These are phyloP conservation scores for Paramyrothecium sp. DNA, from an alignment of 2,329 filamentous ascomycete genomes.

Conservation along the genomic window DNA sequence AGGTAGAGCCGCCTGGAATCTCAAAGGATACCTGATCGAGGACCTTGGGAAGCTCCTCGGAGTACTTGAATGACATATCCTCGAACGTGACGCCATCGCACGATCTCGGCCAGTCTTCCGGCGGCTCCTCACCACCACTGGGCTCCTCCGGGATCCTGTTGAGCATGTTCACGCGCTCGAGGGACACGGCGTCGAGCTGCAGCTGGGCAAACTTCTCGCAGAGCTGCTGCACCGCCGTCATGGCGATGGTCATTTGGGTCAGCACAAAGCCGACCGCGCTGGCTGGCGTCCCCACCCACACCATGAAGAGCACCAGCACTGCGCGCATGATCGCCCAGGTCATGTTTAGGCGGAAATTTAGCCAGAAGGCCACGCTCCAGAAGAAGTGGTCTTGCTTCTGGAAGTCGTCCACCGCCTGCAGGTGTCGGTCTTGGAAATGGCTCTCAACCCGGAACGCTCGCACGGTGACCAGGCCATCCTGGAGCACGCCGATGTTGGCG, in stretches of 20 bases:
- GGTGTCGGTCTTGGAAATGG: slow-evolving; percentile 77
- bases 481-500: slow-evolving; percentile 86
- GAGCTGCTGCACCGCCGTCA: slow-evolving; percentile 45
- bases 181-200: slow-evolving; percentile 89
- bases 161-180: slow-evolving; percentile 82
- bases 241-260: slow-evolving; percentile 43
- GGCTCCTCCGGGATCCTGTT: slow-evolving; percentile 76
- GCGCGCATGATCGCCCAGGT: slow-evolving; percentile 71
- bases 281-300: slow-evolving; percentile 72
- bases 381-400: slow-evolving; percentile 97
- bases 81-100: slow-evolving; percentile 74
- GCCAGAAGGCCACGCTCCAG: slow-evolving; percentile 84
- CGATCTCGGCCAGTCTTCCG: slow-evolving; percentile 73
- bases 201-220: slow-evolving; percentile 81
- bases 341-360: slow-evolving; percentile 69
- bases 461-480: slow-evolving; percentile 84
- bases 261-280: slow-evolving; percentile 84
- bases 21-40: slow-evolving; percentile 66
- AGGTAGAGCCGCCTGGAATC: slow-evolving; percentile 64
- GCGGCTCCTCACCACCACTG: slow-evolving; percentile 64
- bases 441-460: slow-evolving; percentile 77
- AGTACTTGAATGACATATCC: slow-evolving; percentile 76
- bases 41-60: slow-evolving; percentile 72
- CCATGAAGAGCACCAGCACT: slow-evolving; percentile 68
- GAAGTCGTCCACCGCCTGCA: slow-evolving; percentile 80